Conservation (phyloP, 2,329 filamentous ascomycete species). For the Chaetomiaceae sp. region DNA sequence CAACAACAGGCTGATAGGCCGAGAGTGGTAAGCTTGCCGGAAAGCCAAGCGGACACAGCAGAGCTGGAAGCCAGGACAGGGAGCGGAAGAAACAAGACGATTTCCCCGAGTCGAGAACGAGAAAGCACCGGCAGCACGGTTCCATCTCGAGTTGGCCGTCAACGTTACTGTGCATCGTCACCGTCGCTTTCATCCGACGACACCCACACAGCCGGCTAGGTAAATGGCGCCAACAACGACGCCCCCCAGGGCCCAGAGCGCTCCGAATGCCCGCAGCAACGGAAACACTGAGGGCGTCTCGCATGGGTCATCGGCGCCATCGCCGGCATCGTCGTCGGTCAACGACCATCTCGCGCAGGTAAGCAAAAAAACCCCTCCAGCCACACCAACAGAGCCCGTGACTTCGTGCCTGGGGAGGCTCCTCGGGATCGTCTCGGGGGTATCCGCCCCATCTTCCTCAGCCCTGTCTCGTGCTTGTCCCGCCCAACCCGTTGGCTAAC, state of each 20-base stretch:
- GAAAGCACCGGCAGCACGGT: no score
- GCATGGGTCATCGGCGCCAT: background rate
- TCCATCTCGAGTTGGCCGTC: no score
- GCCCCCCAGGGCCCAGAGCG: background rate
- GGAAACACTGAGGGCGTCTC: background rate
- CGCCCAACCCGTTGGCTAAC: conserved; percentile 17
- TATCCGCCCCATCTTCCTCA: conserved; percentile 8
- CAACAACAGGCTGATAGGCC: conserved; percentile 1
- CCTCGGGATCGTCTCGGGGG: background rate
- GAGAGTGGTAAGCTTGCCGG: conserved; percentile 8
- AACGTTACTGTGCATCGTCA: no score
- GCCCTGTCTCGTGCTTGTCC: conserved; percentile 8
- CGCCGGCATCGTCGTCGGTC: conserved; percentile 17
- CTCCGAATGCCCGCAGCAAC: background rate
- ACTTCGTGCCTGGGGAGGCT: background rate
- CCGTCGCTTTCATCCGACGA: background rate
- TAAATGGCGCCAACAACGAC: conserved; percentile 7
- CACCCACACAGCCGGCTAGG: background rate
- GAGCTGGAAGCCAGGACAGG: background rate
- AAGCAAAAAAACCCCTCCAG: no score
- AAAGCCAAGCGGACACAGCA: background rate
- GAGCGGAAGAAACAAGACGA: background rate
- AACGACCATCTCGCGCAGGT: conserved; percentile 23
- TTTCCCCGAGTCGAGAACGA: background rate
- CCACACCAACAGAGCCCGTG: no score